Evolutionary conservation across 768 basidiomycete species (phyloP).

Genomic region (Hypholoma fasciculare): DNA sequence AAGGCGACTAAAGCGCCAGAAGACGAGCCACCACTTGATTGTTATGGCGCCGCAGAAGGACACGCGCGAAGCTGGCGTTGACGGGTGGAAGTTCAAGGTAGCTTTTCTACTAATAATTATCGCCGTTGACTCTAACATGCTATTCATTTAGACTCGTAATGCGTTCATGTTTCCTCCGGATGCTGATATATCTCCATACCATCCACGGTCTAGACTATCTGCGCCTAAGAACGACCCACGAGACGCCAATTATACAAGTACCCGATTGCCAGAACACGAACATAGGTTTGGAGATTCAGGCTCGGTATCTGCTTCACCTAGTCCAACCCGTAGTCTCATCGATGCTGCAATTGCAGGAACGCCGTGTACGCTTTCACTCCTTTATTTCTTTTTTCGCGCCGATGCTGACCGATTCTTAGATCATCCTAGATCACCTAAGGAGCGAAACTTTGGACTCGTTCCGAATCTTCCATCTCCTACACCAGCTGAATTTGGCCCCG

Average conservation of each 20-base stretch:
- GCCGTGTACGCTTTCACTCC: constrained; percentile 61
- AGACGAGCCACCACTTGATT: constrained; percentile 43
- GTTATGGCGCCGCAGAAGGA: constrained; percentile 84
- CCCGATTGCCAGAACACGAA: constrained; percentile 77
- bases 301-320: constrained; percentile 64
- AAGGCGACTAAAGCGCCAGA: constrained; percentile 25
- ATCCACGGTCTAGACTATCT: constrained; percentile 34
- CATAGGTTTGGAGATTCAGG: constrained; percentile 41
- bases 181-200: constrained; percentile 82
- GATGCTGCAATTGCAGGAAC: constrained; percentile 92
- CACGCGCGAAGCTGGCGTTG: constrained; percentile 67
- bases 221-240: constrained; percentile 37
- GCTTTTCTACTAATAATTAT: constrained; percentile 1
- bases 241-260: constrained; percentile 76
- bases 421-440: constrained; percentile 56
- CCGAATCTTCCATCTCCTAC: constrained; percentile 87
- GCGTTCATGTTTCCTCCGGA: constrained; percentile 95
- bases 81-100: constrained; percentile 84
- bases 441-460: constrained; percentile 70
- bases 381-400: neutral
- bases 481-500: constrained; percentile 75
- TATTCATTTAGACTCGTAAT: constrained; percentile 71
- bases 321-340: constrained; percentile 88
- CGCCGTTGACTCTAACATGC: neutral
- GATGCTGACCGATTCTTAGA: constrained; percentile 39